phyloP scores from a whole-genome alignment of 805 yeast genomes.

The Metschnikowia dekortorum region DNA sequence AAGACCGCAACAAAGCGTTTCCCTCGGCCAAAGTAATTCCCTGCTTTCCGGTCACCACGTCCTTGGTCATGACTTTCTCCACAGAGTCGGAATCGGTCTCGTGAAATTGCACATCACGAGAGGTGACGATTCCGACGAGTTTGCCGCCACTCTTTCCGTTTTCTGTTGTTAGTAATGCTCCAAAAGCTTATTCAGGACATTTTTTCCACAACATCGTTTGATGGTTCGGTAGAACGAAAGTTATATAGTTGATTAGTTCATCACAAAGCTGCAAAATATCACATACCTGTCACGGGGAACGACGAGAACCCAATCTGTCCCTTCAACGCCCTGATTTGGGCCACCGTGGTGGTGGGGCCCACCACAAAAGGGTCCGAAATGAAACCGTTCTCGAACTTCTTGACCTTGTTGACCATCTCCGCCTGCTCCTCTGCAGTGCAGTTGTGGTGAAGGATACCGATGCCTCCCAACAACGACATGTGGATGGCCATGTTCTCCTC shows the following conservation, averaged over 20 bases:
- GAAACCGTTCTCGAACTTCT: slow-evolving; percentile 96
- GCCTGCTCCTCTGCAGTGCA: slow-evolving; percentile 97
- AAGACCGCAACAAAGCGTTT: slow-evolving; percentile 81
- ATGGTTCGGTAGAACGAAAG: slow-evolving; percentile 99
- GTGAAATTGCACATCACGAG: slow-evolving; percentile 95
- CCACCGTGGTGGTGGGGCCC: slow-evolving; percentile 70
- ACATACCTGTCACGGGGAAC: slow-evolving; percentile 99
- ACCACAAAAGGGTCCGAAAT: slow-evolving; percentile 91
- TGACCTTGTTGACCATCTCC: slow-evolving; percentile 94
- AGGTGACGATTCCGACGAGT: slow-evolving; percentile 90
- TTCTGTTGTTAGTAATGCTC: slow-evolving; percentile 44
- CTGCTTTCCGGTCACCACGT: slow-evolving; percentile 74
- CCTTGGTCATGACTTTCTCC: slow-evolving; percentile 83
- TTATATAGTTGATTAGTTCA: slow-evolving; percentile 58
- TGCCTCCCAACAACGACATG: slow-evolving; percentile 98
- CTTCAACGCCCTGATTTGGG: slow-evolving; percentile 71
- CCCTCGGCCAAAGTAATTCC: slow-evolving; percentile 85
- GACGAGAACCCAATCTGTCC: slow-evolving; percentile 84
- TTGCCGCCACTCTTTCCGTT: slow-evolving; percentile 83
- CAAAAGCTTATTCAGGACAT: slow-evolving; percentile 18
- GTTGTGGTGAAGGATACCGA: slow-evolving; percentile 98
- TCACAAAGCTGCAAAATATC: slow-evolving; percentile 32
- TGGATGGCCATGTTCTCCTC: slow-evolving; percentile 96
- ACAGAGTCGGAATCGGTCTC: slow-evolving; percentile 63
- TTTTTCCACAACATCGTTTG: slow-evolving; percentile 95